Evolutionary conservation across 2,329 filamentous ascomycete genomes (phyloP).

Genomic region (Fusarium sp.): DNA sequence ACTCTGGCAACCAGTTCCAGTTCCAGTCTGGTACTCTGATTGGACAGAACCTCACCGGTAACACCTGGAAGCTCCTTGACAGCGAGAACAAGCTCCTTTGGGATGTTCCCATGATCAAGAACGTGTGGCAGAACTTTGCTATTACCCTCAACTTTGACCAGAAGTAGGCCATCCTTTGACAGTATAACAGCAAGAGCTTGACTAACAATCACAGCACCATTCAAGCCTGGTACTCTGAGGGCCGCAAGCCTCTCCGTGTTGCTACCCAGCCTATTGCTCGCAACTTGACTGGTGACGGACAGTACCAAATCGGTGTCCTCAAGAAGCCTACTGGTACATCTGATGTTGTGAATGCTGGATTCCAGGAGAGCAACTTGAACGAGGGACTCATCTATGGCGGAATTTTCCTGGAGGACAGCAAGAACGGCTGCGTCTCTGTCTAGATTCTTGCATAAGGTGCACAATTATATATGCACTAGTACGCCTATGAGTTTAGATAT

Average conservation of each 20-base stretch:
- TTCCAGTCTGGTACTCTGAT: conserved; percentile 70
- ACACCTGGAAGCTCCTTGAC: conserved; percentile 63
- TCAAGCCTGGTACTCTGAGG: conserved; percentile 70
- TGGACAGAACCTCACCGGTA: conserved; percentile 53
- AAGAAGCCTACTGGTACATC: conserved; percentile 70
- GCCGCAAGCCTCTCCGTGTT: conserved; percentile 59
- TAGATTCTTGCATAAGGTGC: conserved; percentile 4
- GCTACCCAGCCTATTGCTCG: conserved; percentile 67
- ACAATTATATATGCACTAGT: neutral
- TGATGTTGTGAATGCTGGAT: conserved; percentile 64
- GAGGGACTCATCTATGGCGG: conserved; percentile 68
- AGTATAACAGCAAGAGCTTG: neutral
- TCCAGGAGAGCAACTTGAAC: conserved; percentile 63
- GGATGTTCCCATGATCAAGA: conserved; percentile 64
- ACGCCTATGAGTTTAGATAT: neutral
- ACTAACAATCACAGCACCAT: conserved; percentile 61
- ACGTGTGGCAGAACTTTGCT: conserved; percentile 74
- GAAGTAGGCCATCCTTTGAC: conserved; percentile 59
- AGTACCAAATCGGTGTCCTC: conserved; percentile 74
- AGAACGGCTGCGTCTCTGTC: conserved; percentile 54
- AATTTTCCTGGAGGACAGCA: conserved; percentile 67
- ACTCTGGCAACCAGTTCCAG: conserved; percentile 66
- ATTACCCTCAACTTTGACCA: conserved; percentile 69
- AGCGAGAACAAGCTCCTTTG: conserved; percentile 67
- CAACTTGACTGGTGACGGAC: conserved; percentile 67